phyloP scores from a whole-genome alignment of 768 basidiomycete genomes.

The Mycena venus region DNA sequence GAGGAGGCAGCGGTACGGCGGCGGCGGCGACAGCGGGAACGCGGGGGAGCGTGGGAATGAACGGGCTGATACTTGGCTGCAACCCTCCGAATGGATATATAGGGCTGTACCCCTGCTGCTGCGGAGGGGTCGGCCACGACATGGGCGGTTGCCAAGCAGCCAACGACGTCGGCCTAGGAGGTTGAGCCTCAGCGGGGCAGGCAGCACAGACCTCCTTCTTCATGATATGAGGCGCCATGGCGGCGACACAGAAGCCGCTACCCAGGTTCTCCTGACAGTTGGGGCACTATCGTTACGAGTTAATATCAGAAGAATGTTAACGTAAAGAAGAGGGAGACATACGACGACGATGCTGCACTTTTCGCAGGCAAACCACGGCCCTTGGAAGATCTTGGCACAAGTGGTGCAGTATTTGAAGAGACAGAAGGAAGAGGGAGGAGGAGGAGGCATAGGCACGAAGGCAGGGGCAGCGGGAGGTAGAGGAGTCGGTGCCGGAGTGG shows the following conservation, averaged over 20 bases:
- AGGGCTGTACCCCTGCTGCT: constrained; percentile 27
- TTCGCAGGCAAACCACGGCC: constrained; percentile 52
- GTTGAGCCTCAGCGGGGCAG: constrained; percentile 21
- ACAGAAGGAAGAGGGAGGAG: constrained; percentile 36
- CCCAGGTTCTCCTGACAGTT: constrained; percentile 42
- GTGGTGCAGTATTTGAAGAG: constrained; percentile 48
- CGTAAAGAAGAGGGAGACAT: constrained; percentile 7
- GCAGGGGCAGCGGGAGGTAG: background rate
- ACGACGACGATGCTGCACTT: constrained; percentile 54
- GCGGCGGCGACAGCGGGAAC: constrained; percentile 13
- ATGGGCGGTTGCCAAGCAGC: background rate
- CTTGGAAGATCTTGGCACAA: constrained; percentile 47
- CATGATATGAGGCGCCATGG: constrained; percentile 46
- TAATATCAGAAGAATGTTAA: background rate
- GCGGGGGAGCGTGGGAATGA: constrained; percentile 19
- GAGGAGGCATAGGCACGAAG: background rate
- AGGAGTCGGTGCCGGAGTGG: constrained; percentile 34
- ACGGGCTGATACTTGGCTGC: constrained; percentile 23
- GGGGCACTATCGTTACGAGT: constrained; percentile 46
- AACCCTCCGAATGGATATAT: constrained; percentile 28
- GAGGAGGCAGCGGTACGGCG: constrained; percentile 30
- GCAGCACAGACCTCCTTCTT: constrained; percentile 37
- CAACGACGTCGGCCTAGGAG: background rate
- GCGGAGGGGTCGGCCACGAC: background rate
- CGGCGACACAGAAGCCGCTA: constrained; percentile 43